Evolutionary conservation across 1,139 yeast species (phyloP).

Genomic region (Schwanniomyces etchellsii): DNA sequence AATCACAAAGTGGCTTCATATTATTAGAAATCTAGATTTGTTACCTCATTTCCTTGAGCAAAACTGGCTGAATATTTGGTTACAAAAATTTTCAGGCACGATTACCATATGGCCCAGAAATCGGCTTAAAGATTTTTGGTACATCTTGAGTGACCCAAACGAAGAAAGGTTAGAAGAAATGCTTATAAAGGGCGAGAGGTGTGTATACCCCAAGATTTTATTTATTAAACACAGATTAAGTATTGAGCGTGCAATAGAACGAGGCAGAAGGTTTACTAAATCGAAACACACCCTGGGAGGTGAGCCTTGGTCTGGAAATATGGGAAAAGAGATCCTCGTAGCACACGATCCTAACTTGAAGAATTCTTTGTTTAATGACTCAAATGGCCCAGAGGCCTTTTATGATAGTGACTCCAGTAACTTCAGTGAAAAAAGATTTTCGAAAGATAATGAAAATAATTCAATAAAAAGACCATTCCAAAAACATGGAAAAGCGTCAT

Average conservation of each 20-base stretch:
- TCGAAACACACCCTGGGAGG: no score
- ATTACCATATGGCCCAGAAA: conserved; percentile 76
- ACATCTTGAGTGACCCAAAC: conserved; percentile 65
- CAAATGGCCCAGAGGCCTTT: no score
- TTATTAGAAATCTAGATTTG: conserved; percentile 59
- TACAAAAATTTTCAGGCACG: conserved; percentile 70
- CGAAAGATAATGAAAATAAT: not conserved
- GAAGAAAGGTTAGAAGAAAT: conserved; percentile 50
- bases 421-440: conserved; percentile 2
- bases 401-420: conserved; percentile 9
- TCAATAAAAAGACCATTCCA: not conserved
- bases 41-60: conserved; percentile 67
- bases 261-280: conserved; percentile 32
- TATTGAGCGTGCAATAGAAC: conserved; percentile 60
- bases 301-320: no score
- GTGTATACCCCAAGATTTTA: conserved; percentile 61
- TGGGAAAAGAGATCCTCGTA: no score
- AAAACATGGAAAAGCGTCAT: no score
- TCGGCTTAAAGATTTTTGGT: conserved; percentile 51
- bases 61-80: conserved; percentile 76
- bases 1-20: conserved; percentile 67
- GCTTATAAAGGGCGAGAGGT: conserved; percentile 58
- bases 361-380: no score
- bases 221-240: conserved; percentile 60
- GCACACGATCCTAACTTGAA: no score